Percentiles rank a stretch among this genome's conserved stretches.
Evolutionary conservation across 1,284 basidiomycete genomes (phyloP).

Genomic region (Vanrija humicola): DNA sequence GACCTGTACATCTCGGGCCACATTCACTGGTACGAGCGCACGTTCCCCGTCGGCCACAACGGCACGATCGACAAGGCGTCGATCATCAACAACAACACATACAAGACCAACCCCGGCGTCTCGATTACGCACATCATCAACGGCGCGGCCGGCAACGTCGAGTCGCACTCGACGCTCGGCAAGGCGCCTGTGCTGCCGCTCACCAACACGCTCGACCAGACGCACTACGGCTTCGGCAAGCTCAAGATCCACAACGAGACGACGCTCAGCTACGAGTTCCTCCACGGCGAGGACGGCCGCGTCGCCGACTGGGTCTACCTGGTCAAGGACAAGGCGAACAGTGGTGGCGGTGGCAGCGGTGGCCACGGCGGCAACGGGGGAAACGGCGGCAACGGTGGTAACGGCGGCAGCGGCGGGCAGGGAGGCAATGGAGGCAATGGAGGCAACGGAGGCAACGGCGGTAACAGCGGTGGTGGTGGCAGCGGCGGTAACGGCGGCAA

Average conservation of each 20-base stretch:
- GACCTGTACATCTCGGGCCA: constrained; percentile 43
- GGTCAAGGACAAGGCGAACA: constrained; percentile 10
- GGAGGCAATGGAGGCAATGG: not conserved
- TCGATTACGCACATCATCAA: constrained; percentile 33
- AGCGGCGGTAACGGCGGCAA: not conserved
- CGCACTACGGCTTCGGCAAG: constrained; percentile 30
- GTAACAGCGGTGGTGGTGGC: not conserved
- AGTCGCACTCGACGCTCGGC: constrained; percentile 26
- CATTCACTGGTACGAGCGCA: constrained; percentile 47
- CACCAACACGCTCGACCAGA: constrained; percentile 26
- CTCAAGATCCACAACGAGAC: constrained; percentile 39
- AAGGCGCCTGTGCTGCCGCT: constrained; percentile 1
- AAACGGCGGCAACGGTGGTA: too few species aligned
- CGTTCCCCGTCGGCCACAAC: constrained; percentile 34
- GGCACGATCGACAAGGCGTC: constrained; percentile 25
- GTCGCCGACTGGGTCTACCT: constrained; percentile 23
- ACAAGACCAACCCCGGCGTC: constrained; percentile 13
- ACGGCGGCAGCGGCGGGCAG: too few species aligned
- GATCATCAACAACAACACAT: constrained; percentile 38
- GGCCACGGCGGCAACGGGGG: not conserved
- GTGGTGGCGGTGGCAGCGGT: too few species aligned
- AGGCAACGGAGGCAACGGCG: not conserved
- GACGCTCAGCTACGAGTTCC: constrained; percentile 23
- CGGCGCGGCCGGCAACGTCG: constrained; percentile 41
- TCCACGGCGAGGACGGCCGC: constrained; percentile 22